Base-by-base conservation (phyloP, 164 flowering plant species). In the Protea cynaroides region DNA sequence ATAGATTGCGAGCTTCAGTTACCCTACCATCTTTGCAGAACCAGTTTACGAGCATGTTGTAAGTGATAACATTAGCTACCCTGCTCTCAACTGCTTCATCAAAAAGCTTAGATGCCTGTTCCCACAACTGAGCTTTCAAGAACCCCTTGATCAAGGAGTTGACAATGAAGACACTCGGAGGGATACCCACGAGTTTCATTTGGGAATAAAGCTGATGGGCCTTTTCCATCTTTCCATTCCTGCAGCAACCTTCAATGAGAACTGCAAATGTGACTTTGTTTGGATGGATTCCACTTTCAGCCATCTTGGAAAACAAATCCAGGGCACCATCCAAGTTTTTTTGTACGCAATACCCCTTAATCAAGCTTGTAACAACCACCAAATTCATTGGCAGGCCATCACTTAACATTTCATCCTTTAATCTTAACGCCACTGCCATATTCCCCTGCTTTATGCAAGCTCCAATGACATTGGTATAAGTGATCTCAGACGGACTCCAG, bases 351-450 rank as follows among this genome's bases (percentile, higher is more conserved):
- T 79, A 84, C 1, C 89, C 97, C 75, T 82, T 84, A 65, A 91
- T 81, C 72, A 92, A 72, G 61, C 82, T 82, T 8, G 89, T 89
- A 21, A 79, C 83, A 65, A 81, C 85, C 56, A 78, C 80, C 77
- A 86, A 53, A 75, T 82, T 92, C 79, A 86, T 64, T 0, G 65
- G 69, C 21, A 53, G 61, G 34, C 92, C 92, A 73, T 62, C 53
- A 40, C 56, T 49, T 51, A 85, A 24, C 96, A 87, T 88, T 67
- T 85, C 92, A 74, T 88, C 90, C 72, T 79, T 85, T 4, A 85
- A 44, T 64, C 70, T 78, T 58, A 87, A 65, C 8, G 93, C 96
- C 57, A 79, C 84, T 8, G 34, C 67, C 76, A 89, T 52, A 69
- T 86, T 81, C 44, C 81, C 72, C 38, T 84, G 82, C 81, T 80